Percentiles rank a stretch among this genome's conserved stretches.
These are phyloP conservation scores for Fusarium incarnatum DNA, from an alignment of 2,329 filamentous ascomycete species.

Conservation along the genomic window DNA sequence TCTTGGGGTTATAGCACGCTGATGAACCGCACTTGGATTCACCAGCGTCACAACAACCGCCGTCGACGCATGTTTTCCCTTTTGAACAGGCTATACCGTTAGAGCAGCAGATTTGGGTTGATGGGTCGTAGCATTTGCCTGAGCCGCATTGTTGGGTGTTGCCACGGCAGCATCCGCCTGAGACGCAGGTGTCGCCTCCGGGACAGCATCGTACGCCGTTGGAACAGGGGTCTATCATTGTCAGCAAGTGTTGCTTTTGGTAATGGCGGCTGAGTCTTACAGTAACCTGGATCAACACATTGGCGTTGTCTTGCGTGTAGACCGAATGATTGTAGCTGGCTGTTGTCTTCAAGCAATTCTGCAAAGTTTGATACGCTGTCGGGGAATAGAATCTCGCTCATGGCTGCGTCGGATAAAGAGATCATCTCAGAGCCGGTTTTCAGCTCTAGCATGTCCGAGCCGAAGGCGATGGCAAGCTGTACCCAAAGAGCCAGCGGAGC, in stretches of 20 bases:
- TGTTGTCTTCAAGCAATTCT: background rate
- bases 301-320: background rate
- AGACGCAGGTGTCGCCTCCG: conserved; percentile 1
- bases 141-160: conserved; percentile 1
- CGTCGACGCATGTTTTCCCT: background rate
- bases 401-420: background rate
- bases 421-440: background rate
- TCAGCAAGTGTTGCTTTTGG: too few species aligned
- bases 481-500: background rate
- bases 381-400: background rate
- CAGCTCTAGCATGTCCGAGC: background rate
- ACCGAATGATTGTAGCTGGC: background rate
- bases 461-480: background rate
- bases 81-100: background rate
- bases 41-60: background rate
- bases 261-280: too few species aligned
- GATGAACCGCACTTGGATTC: background rate
- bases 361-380: background rate
- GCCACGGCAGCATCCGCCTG: conserved; percentile 1
- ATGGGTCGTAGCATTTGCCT: background rate
- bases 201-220: conserved; percentile 11
- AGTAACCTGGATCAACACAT: conserved; percentile 3
- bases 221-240: background rate
- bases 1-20: background rate
- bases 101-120: background rate